A percentile compares a stretch with the other conserved stretches of the same genome.
Conservation (phyloP, 176 grass and related monocot species). For the Carex cristatella region DNA sequence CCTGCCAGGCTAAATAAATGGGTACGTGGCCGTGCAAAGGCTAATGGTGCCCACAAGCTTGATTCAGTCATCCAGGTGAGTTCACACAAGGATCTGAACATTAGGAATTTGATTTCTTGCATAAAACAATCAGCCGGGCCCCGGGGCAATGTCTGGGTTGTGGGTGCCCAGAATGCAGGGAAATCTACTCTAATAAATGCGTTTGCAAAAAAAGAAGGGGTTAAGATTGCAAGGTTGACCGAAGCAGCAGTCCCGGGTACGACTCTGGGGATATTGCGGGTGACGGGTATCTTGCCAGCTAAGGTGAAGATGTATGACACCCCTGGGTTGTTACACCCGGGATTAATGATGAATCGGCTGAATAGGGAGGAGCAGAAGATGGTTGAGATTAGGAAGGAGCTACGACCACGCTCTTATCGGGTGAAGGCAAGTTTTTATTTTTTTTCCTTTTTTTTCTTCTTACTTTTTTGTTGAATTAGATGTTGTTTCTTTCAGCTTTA, state of each 20-base stretch:
- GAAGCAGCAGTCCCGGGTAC: conserved; percentile 85
- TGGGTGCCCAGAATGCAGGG: conserved; percentile 93
- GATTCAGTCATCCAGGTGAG: conserved; percentile 75
- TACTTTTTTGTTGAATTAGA: background rate
- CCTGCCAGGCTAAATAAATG: conserved; percentile 67
- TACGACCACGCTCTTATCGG: conserved; percentile 55
- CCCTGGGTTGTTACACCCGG: conserved; percentile 81
- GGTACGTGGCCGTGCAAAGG: conserved; percentile 74
- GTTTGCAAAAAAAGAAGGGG: conserved; percentile 73
- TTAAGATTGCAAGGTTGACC: conserved; percentile 65
- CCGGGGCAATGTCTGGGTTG: conserved; percentile 90
- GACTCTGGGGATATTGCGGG: conserved; percentile 76
- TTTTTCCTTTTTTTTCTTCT: background rate
- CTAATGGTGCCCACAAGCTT: conserved; percentile 68
- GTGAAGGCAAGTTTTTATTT: conserved; percentile 52
- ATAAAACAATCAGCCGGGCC: conserved; percentile 77
- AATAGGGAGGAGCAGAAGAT: conserved; percentile 78
- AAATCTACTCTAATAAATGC: conserved; percentile 95
- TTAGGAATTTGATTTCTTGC: conserved; percentile 74
- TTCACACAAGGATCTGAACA: conserved; percentile 68
- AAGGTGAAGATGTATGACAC: conserved; percentile 98
- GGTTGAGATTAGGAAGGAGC: conserved; percentile 83
- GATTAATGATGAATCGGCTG: conserved; percentile 69
- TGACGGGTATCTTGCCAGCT: conserved; percentile 75
- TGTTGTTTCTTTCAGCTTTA: background rate